Base-by-base conservation (phyloP, 2,329 filamentous ascomycete genomes). In the Epichloe bromicola region DNA sequence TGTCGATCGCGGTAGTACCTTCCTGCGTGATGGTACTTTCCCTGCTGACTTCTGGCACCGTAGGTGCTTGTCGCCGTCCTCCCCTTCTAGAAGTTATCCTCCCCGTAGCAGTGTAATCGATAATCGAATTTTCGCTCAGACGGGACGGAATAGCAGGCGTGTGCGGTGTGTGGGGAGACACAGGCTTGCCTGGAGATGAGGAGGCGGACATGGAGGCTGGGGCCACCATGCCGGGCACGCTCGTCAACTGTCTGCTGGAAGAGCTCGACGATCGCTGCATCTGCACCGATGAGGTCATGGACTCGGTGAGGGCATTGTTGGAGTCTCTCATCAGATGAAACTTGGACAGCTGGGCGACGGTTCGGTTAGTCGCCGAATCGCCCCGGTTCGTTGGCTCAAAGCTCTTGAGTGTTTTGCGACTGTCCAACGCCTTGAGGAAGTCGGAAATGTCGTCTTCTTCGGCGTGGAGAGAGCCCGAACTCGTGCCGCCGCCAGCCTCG, bases 381-480 rank as follows among this genome's bases (percentile, higher is more conserved):
- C 80, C 76, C 55, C 78, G 81, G 58, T 78, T 82, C 15, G 79
- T 74, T 45, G 74, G 72, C 55, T 89, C 83, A 52, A 96, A 86
- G 65, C 83, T 88, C 65, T 81, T 82, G 26, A 93, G 68, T n/a
- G 89, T 91, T 66, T 90, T 95, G 63, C 87, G 87, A 59, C 82
- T 83, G 54, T 97, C 91, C 6, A 98, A 74, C 55, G 88, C 77
- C 60, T 94, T 94, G 54, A 98, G 70, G 59, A 97, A 98, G 49
- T 94, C 89, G 0, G 87, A 88, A 40, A 98, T 95, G 56, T 93
- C 90, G 59, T 95, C 88, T 60, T 95, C 89, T 58, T 97, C 91
- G 0, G 84, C 76, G 55, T 81, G 78, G 45, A 83, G 71, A 2
- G 80, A 84, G 5, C 86, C 73, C 62, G 86, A 74, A 74, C 82